Evolutionary conservation across 345 rosid genomes (phyloP).

Genomic region (Euphorbia tirucalli): DNA sequence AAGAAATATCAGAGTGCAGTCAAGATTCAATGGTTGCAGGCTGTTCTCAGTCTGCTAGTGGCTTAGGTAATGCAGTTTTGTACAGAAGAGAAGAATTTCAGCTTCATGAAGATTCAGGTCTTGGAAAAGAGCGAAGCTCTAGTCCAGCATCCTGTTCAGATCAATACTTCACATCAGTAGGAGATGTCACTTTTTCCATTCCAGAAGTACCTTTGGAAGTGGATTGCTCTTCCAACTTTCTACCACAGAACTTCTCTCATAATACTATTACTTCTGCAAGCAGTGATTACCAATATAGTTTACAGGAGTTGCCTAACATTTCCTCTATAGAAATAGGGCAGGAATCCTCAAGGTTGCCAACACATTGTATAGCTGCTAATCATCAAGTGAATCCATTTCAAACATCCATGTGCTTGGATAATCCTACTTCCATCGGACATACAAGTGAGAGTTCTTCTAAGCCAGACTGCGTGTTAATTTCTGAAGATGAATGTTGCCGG

Average conservation of each 20-base stretch:
- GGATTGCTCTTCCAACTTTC: constrained; percentile 48
- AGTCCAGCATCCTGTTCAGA: constrained; percentile 60
- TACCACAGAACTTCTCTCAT: constrained; percentile 36
- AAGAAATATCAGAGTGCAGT: constrained; percentile 90
- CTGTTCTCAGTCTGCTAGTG: constrained; percentile 64
- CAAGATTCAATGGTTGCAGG: constrained; percentile 60
- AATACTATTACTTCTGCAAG: constrained; percentile 38
- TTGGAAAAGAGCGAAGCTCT: constrained; percentile 52
- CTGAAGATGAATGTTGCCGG: constrained; percentile 90
- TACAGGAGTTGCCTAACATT: constrained; percentile 42
- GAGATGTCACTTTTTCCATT: constrained; percentile 47
- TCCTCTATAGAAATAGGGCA: constrained; percentile 48
- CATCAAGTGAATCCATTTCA: constrained; percentile 48
- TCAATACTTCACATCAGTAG: constrained; percentile 47
- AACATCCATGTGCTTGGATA: constrained; percentile 42
- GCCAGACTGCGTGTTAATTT: constrained; percentile 53
- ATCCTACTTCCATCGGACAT: constrained; percentile 51
- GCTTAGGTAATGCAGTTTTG: constrained; percentile 41
- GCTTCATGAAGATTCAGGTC: constrained; percentile 44
- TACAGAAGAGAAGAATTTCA: constrained; percentile 46
- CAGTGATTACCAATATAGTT: constrained; percentile 45
- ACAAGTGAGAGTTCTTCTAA: constrained; percentile 34
- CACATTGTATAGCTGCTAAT: constrained; percentile 38
- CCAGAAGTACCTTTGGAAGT: constrained; percentile 60
- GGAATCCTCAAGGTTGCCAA: constrained; percentile 47